Conservation (phyloP, 441 rosid genomes). For the Populus hybrid region DNA sequence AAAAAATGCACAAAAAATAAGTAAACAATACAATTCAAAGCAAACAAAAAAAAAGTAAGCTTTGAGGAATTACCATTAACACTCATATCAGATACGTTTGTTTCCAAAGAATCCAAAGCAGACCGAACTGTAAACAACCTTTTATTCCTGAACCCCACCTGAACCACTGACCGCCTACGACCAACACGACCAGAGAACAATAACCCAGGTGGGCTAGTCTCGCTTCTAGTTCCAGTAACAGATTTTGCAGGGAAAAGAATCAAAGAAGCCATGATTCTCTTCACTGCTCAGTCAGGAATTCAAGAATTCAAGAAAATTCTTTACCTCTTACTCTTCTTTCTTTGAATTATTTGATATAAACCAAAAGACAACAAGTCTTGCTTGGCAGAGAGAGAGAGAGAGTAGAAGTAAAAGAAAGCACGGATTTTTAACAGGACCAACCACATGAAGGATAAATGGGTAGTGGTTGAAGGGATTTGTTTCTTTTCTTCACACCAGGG, state of each 20-base stretch:
- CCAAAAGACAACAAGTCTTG: not conserved
- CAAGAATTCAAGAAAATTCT: not conserved
- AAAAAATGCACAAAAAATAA: not conserved
- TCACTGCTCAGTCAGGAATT: not conserved
- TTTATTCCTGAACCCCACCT: conserved; percentile 27
- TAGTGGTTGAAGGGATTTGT: too few relatives aligned
- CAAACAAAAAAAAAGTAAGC: not conserved
- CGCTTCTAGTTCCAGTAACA: conserved; percentile 35
- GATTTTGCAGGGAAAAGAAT: conserved; percentile 63
- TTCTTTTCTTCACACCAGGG: too few relatives aligned
- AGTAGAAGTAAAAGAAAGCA: not conserved
- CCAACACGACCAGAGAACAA: conserved; percentile 11
- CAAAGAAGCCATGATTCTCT: conserved; percentile 64
- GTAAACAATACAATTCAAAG: not conserved
- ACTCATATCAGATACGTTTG: conserved; percentile 89
- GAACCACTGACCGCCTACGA: conserved; percentile 29
- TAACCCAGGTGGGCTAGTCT: conserved; percentile 3
- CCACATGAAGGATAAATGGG: too few relatives aligned
- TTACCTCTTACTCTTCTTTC: not conserved
- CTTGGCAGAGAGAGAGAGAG: not conserved
- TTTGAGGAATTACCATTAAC: conserved; percentile 56
- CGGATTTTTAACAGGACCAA: not conserved
- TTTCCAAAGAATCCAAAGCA: conserved; percentile 79
- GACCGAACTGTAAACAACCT: conserved; percentile 51
- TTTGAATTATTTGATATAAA: not conserved